Conservation (phyloP, 805 yeast genomes). For the Lipomyces kockii region DNA sequence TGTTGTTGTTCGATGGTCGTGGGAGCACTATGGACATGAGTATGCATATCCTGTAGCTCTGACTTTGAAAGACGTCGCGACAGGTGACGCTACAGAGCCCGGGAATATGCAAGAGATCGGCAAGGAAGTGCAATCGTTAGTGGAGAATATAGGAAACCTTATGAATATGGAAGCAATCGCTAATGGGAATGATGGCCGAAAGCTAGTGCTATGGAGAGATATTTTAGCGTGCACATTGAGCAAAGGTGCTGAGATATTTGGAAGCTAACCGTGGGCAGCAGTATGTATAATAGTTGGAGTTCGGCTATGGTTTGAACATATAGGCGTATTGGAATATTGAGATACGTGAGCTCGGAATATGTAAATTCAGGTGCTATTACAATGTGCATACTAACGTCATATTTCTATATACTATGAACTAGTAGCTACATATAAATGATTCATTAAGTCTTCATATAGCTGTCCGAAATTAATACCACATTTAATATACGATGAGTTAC, state of each 20-base stretch:
- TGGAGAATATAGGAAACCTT: not conserved
- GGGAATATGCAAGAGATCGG: not conserved
- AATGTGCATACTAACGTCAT: not conserved
- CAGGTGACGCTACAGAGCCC: not conserved
- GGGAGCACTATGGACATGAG: conserved; percentile 21
- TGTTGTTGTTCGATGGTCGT: conserved; percentile 18
- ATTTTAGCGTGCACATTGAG: not conserved
- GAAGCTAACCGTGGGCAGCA: not conserved
- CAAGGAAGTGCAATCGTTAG: not conserved
- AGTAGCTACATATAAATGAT: not conserved
- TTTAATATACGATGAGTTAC: not conserved
- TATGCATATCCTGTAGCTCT: not conserved
- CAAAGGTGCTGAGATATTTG: not conserved
- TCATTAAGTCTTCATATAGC: not conserved
- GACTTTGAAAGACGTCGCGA: not conserved
- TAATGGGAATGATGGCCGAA: not conserved
- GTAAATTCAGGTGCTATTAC: not conserved
- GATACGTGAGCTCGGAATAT: not conserved
- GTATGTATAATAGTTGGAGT: not conserved
- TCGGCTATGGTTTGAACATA: not conserved
- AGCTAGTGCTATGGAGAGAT: not conserved
- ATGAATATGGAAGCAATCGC: not conserved
- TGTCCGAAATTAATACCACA: not conserved
- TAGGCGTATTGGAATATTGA: not conserved
- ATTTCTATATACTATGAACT: too few relatives aligned